Evolutionary conservation across 257 asterid species (phyloP), one percentile per base, ranked within the genome.

Genomic region (Cordia subcordata): DNA sequence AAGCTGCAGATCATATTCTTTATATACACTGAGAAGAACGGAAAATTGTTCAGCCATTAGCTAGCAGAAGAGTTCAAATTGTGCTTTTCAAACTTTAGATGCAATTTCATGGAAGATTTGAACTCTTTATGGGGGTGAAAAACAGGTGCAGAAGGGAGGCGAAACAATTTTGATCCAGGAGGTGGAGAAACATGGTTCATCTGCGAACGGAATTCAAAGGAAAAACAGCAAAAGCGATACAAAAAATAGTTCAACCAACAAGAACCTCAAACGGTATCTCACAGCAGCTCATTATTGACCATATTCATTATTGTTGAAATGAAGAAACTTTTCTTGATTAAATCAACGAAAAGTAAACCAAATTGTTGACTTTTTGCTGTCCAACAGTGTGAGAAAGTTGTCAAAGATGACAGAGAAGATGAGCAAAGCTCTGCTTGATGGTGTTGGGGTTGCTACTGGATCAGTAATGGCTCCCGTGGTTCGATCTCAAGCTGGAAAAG

Each of bases 121-220:
- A 42, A 42, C 47, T 42, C 47, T 42, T 42, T 42, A 3, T 42
- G 5, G 4, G 47, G 15, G 19, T 5, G 11, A 59, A 38, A 50
- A 57, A n/a, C 78, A 88, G 96, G 88, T 85, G 38, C 94, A 85
- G 0, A 81, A 79, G 61, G 94, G 96, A 52, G 96, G 94, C 51
- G 88, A 83, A 67, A 73, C 74, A 1, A 85, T 88, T 3, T 61
- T 80, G 54, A 68, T 62, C 49, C 82, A 74, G 20, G 76, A 85
- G 23, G 75, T 68, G 52, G 73, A 71, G 20, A 69, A 75, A 55
- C 65, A 67, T 23, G 38, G n/a, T 40, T 61, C 17, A 27, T 40
- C 69, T 35, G 22, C 66, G 21, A 65, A 53, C 15, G 68, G 62
- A 56, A 59, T 53, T 19, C 60, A 66, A 57, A 73, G 63, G 17